Evolutionary conservation across 2,329 filamentous ascomycete species (phyloP), one percentile per base, ranked within the genome.

Genomic region (Talaromyces sp.): DNA sequence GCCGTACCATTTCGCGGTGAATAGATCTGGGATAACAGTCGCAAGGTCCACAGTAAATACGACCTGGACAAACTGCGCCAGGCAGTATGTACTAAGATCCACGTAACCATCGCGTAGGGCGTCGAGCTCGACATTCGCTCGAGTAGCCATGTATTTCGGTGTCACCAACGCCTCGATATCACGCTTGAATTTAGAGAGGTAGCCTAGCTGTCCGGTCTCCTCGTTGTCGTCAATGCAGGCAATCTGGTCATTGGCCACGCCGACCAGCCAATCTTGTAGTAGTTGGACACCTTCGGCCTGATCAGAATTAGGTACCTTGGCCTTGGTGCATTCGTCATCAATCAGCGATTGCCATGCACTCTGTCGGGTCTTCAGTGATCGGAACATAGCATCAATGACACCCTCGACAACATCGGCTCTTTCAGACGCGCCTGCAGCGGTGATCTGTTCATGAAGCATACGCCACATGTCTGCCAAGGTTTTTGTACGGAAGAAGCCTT

Each of bases 171-270:
- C 82, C 68, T 90, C 88, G 68, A 95, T 88, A 66, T 94, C 90
- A 63, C 87, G 85, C 63, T 86, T 86, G 83, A 97, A 97, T 65
- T 88, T 87, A 3, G 90, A 87, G 45, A 97, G 82, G 76, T 97
- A 97, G 27, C 89, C 90, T 22, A 89, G 78, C 29, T 88, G 86
- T 48, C 90, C 88, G 56, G 90, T 88, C 61, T 88, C 88, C 68
- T 82, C 76, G 54, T 84, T 85, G 70, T 97, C 95, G 71, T 97
- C 94, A 66, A 99, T 96, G 73, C 91, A 97, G 51, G 92, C 92
- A 70, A 99, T 97, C 73, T 99, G 94, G 75, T 99, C 94, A 76
- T 99, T 99, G 63, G 95, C 94, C 52, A 95, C 91, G 41, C 94
- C 92, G 48, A 99, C 86, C 51, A 99, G 87, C 91, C 93, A 99